These are phyloP conservation scores for Wakefieldia striispora DNA, from an alignment of 768 basidiomycete genomes.

Conservation along the genomic window DNA sequence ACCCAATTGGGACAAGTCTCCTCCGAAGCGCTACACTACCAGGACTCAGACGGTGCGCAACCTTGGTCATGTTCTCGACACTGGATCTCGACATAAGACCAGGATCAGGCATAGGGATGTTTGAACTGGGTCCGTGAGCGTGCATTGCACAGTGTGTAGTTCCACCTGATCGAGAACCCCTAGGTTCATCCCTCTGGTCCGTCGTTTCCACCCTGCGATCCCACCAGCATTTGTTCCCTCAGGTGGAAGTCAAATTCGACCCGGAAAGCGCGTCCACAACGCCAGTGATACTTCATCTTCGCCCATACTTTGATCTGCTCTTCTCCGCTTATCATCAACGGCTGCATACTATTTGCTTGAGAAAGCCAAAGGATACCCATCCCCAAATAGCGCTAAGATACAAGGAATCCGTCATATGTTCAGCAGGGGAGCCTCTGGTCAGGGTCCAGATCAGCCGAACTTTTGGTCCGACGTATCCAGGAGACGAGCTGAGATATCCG, in stretches of 20 bases:
- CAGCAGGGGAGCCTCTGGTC: conserved; percentile 56
- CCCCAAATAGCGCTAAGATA: conserved; percentile 70
- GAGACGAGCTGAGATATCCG: conserved; percentile 75
- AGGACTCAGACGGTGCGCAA: neutral
- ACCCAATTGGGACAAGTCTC: conserved; percentile 13
- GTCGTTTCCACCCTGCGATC: conserved; percentile 66
- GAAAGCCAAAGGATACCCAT: conserved; percentile 62
- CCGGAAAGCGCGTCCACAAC: conserved; percentile 66
- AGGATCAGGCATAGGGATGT: conserved; percentile 72
- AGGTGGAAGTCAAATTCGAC: conserved; percentile 83
- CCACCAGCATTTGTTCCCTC: conserved; percentile 68
- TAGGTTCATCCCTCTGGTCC: conserved; percentile 78
- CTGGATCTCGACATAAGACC: conserved; percentile 77
- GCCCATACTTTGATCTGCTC: conserved; percentile 81
- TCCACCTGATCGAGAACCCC: conserved; percentile 1
- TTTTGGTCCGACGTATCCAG: conserved; percentile 83
- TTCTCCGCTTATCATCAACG: conserved; percentile 80
- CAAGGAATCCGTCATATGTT: conserved; percentile 61
- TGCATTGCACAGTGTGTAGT: neutral
- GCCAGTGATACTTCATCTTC: conserved; percentile 73
- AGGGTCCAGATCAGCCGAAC: conserved; percentile 65
- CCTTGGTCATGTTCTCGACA: conserved; percentile 54
- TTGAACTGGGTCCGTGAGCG: conserved; percentile 59
- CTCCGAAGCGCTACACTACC: no score
- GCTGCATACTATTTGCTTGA: conserved; percentile 73